Evolutionary conservation across 176 grass and related monocot species (phyloP).

Genomic region (Alopecurus myosuroides): DNA sequence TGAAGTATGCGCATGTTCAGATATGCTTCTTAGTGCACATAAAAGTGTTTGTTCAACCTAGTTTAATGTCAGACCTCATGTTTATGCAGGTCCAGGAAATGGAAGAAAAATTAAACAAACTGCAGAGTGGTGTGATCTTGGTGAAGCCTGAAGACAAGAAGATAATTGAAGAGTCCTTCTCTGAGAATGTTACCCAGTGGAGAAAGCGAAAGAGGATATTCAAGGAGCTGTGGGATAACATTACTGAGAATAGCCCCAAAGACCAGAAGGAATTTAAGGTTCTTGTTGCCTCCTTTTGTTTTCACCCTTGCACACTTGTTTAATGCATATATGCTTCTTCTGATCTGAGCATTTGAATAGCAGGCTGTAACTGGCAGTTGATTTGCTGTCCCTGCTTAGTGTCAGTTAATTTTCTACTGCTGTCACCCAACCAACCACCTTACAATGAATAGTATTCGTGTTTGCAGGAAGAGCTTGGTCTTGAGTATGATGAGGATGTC

Average conservation of each 20-base stretch:
- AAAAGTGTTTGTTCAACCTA: background rate
- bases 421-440: background rate
- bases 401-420: background rate
- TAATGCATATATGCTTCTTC: background rate
- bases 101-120: constrained; percentile 75
- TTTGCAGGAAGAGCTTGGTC: constrained; percentile 86
- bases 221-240: constrained; percentile 92
- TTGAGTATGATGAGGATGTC: constrained; percentile 98
- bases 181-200: constrained; percentile 89
- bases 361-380: background rate
- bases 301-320: background rate
- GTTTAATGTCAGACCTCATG: background rate
- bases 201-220: constrained; percentile 92
- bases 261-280: constrained; percentile 98
- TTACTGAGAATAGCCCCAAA: constrained; percentile 92
- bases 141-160: constrained; percentile 97
- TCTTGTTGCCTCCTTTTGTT: background rate
- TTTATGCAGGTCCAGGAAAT: constrained; percentile 68
- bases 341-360: background rate
- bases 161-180: constrained; percentile 65
- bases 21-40: background rate
- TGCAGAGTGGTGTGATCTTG: constrained; percentile 68
- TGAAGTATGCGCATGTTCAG: constrained; percentile 46
- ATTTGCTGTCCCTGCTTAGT: background rate
- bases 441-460: constrained; percentile 3